These are phyloP conservation scores for Musa schizocarpa DNA, from an alignment of 176 grass and related monocot genomes.

Conservation along the genomic window DNA sequence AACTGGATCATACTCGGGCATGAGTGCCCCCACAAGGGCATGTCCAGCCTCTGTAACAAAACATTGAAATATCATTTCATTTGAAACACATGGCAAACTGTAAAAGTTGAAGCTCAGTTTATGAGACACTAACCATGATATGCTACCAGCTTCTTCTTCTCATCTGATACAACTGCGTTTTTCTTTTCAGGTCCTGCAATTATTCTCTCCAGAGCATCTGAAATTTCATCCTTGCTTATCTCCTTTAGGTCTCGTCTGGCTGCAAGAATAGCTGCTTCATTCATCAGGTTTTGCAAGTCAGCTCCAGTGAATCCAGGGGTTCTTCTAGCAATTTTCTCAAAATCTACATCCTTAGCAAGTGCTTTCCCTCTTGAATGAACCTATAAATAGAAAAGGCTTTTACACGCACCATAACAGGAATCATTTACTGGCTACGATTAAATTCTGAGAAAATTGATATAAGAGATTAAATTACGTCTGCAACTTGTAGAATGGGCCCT, in stretches of 20 bases:
- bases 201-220: slow-evolving; percentile 95
- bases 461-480: neutral
- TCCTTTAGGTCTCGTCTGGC: slow-evolving; percentile 95
- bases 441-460: neutral
- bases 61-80: neutral
- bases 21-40: slow-evolving; percentile 90
- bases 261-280: slow-evolving; percentile 93
- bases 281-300: slow-evolving; percentile 97
- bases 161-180: slow-evolving; percentile 93
- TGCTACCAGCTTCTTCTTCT: slow-evolving; percentile 87
- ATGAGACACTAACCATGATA: slow-evolving; percentile 63
- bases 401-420: neutral
- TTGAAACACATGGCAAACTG: neutral
- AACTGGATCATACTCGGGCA: slow-evolving; percentile 94
- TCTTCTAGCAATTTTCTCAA: slow-evolving; percentile 91
- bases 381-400: slow-evolving; percentile 28
- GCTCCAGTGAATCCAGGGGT: slow-evolving; percentile 98
- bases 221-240: slow-evolving; percentile 99
- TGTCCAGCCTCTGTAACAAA: slow-evolving; percentile 72
- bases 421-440: neutral
- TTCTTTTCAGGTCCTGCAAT: slow-evolving; percentile 99
- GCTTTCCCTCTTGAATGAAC: slow-evolving; percentile 96
- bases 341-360: slow-evolving; percentile 88
- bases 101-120: neutral
- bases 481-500: neutral